These are phyloP conservation scores for Carex littledalei DNA, from an alignment of 176 grass and related monocot genomes.

Conservation along the genomic window DNA sequence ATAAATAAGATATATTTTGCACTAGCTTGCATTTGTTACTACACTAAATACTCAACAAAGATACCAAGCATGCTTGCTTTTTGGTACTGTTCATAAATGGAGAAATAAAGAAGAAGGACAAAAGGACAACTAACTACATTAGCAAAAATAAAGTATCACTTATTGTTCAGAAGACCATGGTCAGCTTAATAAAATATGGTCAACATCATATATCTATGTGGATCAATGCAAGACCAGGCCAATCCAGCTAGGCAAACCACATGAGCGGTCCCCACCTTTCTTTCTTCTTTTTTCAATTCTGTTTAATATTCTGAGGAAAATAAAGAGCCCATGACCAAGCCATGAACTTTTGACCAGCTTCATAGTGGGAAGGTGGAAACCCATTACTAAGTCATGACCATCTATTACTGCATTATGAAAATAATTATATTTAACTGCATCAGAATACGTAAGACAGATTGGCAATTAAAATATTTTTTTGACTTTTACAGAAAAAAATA, in stretches of 20 bases:
- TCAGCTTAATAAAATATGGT: constrained; percentile 8
- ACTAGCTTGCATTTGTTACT: neutral
- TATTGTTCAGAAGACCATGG: neutral
- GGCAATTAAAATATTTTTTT: neutral
- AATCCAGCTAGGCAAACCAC: constrained; percentile 18
- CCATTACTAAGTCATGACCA: constrained; percentile 21
- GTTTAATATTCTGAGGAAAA: constrained; percentile 1
- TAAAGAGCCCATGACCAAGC: neutral
- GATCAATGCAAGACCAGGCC: constrained; percentile 1
- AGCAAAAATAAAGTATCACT: neutral
- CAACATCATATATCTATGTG: constrained; percentile 15
- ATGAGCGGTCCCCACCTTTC: constrained; percentile 4
- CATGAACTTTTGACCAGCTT: constrained; percentile 25
- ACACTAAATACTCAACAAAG: neutral
- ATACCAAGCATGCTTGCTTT: neutral
- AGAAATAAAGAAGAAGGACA: neutral
- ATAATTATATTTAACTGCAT: constrained; percentile 6
- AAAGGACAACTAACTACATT: neutral
- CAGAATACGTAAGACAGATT: neutral
- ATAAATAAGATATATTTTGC: neutral
- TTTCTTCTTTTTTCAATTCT: neutral
- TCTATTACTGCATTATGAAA: constrained; percentile 5
- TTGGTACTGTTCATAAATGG: neutral
- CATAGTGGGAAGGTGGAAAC: constrained; percentile 20
- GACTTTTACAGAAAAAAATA: neutral